A percentile compares a stretch with the other conserved stretches of the same genome.
Conservation (phyloP, 2,329 filamentous ascomycete genomes). For the Aspergillus ibericus region DNA sequence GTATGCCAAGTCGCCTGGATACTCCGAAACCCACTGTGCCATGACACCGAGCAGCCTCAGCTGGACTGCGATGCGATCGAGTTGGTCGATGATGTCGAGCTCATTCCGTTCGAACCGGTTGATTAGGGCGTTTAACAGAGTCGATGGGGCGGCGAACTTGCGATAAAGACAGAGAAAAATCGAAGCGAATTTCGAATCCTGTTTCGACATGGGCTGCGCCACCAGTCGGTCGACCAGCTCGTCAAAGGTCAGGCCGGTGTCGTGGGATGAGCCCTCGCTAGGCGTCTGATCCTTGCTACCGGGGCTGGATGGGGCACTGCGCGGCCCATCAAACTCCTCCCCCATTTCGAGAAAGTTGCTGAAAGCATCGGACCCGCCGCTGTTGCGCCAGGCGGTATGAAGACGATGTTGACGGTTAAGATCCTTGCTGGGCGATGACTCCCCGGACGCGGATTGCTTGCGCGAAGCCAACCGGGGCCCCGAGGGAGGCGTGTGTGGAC, state of each 20-base stretch:
- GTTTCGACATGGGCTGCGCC: conserved; percentile 75
- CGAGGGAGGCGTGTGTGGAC: conserved; percentile 48
- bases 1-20: conserved; percentile 90
- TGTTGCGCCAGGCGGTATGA: conserved; percentile 40
- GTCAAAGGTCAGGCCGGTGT: conserved; percentile 51
- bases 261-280: conserved; percentile 33
- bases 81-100: conserved; percentile 67
- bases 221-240: conserved; percentile 86
- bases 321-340: conserved; percentile 39
- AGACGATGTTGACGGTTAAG: conserved; percentile 34
- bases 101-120: conserved; percentile 68
- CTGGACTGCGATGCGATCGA: conserved; percentile 77
- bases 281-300: conserved; percentile 34
- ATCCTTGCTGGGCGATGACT: conserved; percentile 32
- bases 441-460: conserved; percentile 31
- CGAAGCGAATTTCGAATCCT: conserved; percentile 84
- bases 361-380: conserved; percentile 44
- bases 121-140: conserved; percentile 72
- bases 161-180: conserved; percentile 92
- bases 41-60: conserved; percentile 80
- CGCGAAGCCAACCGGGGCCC: conserved; percentile 36
- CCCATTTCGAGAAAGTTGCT: conserved; percentile 46
- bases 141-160: conserved; percentile 81
- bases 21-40: conserved; percentile 83
- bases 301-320: conserved; percentile 29